phyloP scores from a whole-genome alignment of 257 asterid genomes.

The Salvia hispanica region DNA sequence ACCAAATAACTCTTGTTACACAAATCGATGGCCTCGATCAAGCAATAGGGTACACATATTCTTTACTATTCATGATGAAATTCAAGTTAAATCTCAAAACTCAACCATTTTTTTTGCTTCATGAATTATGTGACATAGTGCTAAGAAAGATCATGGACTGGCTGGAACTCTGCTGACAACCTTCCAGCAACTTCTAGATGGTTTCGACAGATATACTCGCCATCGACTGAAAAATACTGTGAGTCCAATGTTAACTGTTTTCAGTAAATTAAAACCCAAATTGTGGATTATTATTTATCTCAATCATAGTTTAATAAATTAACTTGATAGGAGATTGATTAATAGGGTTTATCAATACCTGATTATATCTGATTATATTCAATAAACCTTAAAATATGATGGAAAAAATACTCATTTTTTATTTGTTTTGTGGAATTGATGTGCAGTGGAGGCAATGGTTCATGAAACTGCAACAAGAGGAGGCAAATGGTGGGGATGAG shows the following conservation, averaged over 20 bases:
- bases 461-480: slow-evolving; percentile 33
- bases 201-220: slow-evolving; percentile 21
- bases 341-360: no score
- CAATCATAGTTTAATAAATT: no score
- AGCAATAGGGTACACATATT: slow-evolving; percentile 15
- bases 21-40: slow-evolving; percentile 16
- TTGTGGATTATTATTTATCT: no score
- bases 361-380: slow-evolving; percentile 12
- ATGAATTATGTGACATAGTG: not conserved
- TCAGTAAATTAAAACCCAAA: no score
- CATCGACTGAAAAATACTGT: slow-evolving; percentile 34
- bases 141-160: not conserved
- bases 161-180: slow-evolving; percentile 1
- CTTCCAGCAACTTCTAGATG: slow-evolving; percentile 28
- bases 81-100: no score
- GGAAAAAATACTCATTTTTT: no score
- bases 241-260: no score
- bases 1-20: not conserved
- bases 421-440: not conserved
- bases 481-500: slow-evolving; percentile 2
- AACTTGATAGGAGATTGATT: no score
- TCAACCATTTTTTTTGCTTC: no score
- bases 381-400: no score
- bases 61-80: no score
- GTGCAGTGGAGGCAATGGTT: slow-evolving; percentile 54